These are phyloP conservation scores for Yamadazyma scolyti DNA, from an alignment of 805 yeast genomes.

Conservation along the genomic window DNA sequence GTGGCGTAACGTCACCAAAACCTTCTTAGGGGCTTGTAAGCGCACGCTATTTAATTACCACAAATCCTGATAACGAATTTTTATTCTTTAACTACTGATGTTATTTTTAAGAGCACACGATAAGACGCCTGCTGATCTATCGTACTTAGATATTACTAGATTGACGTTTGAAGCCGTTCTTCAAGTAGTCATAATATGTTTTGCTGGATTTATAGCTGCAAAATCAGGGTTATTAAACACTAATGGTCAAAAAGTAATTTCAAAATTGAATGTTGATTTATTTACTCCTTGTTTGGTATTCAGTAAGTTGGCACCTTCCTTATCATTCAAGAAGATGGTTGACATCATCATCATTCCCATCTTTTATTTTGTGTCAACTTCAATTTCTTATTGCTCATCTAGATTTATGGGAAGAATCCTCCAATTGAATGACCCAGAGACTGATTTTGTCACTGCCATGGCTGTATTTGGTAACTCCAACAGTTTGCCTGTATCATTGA, in stretches of 20 bases:
- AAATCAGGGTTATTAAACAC: conserved; percentile 64
- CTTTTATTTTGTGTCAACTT: conserved; percentile 78
- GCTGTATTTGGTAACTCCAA: conserved; percentile 95
- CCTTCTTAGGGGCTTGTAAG: no score
- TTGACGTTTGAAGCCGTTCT: conserved; percentile 88
- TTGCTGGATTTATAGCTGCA: conserved; percentile 86
- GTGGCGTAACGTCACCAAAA: no score
- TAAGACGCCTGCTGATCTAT: conserved; percentile 19
- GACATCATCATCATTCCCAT: conserved; percentile 85
- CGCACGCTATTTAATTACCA: no score
- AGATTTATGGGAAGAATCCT: conserved; percentile 49
- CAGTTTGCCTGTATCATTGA: conserved; percentile 88
- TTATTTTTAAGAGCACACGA: no score
- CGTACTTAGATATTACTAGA: conserved; percentile 47
- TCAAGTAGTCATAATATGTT: conserved; percentile 82
- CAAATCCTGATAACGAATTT: no score
- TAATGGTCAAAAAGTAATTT: conserved; percentile 71
- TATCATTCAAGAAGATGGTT: conserved; percentile 70
- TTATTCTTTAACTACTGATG: no score
- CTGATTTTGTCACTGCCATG: conserved; percentile 94
- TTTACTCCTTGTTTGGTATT: conserved; percentile 96
- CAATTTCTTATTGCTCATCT: conserved; percentile 67
- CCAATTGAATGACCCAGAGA: conserved; percentile 64
- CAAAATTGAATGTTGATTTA: conserved; percentile 78
- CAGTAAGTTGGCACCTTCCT: conserved; percentile 63